Evolutionary conservation across 768 basidiomycete species (phyloP).

Genomic region (Pholiota microspora): DNA sequence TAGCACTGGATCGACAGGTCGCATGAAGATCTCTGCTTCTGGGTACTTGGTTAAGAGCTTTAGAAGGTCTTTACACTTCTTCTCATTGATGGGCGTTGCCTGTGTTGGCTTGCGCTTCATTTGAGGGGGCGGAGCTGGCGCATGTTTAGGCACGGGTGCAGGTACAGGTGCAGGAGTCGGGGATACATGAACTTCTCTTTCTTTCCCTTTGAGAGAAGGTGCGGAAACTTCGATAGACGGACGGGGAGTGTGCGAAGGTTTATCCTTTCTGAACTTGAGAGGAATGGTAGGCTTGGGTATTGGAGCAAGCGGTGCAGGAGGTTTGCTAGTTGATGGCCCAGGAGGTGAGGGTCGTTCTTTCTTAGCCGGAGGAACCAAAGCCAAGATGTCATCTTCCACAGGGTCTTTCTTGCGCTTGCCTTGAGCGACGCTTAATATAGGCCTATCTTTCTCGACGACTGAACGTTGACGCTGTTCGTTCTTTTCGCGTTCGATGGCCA

Average conservation of each 20-base stretch:
- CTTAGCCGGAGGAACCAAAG: conserved; percentile 62
- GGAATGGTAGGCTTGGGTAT: conserved; percentile 22
- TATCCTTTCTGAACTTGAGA: conserved; percentile 47
- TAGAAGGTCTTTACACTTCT: conserved; percentile 78
- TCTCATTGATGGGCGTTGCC: conserved; percentile 66
- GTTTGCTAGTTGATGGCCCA: conserved; percentile 26
- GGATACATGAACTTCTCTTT: conserved; percentile 48
- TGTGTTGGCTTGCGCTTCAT: conserved; percentile 37
- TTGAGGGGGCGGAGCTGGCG: conserved; percentile 18
- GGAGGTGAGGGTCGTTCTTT: conserved; percentile 47
- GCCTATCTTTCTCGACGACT: conserved; percentile 35
- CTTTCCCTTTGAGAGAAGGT: conserved; percentile 69
- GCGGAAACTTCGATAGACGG: conserved; percentile 32
- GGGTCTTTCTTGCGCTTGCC: conserved; percentile 59
- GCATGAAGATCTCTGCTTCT: conserved; percentile 70
- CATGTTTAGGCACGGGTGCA: conserved; percentile 25
- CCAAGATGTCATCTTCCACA: conserved; percentile 64
- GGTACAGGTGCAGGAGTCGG: conserved; percentile 6
- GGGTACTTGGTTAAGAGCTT: conserved; percentile 56
- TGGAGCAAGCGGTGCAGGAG: conserved; percentile 11
- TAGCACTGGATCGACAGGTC: conserved; percentile 78
- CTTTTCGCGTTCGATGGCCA: conserved; percentile 74
- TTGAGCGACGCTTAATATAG: conserved; percentile 36
- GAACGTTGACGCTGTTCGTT: conserved; percentile 51
- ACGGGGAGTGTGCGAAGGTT: conserved; percentile 22